Conservation (phyloP, 257 asterid species). For the Capsicum pubescens region DNA sequence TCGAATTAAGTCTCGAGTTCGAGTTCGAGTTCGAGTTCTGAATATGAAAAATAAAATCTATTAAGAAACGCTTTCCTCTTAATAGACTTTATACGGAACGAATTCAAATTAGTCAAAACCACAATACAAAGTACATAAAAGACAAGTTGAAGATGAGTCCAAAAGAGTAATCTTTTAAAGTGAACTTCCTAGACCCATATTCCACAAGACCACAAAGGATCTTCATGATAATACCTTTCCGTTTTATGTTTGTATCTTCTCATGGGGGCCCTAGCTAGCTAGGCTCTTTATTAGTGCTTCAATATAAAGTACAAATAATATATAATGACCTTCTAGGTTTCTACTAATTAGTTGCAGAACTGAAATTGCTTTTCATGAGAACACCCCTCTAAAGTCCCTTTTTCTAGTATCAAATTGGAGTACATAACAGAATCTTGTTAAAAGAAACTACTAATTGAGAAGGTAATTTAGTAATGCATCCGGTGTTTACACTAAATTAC, state of each 20-base stretch:
- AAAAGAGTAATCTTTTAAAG: not conserved
- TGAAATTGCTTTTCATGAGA: constrained; percentile 3
- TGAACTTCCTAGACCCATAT: not conserved
- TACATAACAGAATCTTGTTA: not conserved
- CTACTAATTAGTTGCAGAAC: constrained; percentile 19
- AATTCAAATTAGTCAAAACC: not conserved
- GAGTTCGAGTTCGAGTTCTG: rapidly evolving
- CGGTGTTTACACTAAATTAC: not conserved
- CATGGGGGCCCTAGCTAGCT: not conserved
- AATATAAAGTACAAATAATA: not conserved
- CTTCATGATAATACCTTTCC: not conserved
- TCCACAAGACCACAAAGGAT: not conserved
- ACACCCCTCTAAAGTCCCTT: not conserved
- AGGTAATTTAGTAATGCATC: not conserved
- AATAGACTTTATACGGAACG: not conserved
- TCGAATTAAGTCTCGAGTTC: not conserved
- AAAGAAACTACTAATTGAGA: not conserved
- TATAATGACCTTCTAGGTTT: not conserved
- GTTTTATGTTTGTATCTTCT: constrained; percentile 2
- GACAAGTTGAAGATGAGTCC: constrained; percentile 25
- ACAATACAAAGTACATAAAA: not conserved
- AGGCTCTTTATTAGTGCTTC: not conserved
- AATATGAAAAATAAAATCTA: not conserved
- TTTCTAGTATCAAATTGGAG: not conserved
- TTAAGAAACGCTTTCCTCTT: too few relatives aligned